These are phyloP conservation scores for Pythium aphanidermatum DNA, from an alignment of 352 stramenopile species.

Conservation along the genomic window DNA sequence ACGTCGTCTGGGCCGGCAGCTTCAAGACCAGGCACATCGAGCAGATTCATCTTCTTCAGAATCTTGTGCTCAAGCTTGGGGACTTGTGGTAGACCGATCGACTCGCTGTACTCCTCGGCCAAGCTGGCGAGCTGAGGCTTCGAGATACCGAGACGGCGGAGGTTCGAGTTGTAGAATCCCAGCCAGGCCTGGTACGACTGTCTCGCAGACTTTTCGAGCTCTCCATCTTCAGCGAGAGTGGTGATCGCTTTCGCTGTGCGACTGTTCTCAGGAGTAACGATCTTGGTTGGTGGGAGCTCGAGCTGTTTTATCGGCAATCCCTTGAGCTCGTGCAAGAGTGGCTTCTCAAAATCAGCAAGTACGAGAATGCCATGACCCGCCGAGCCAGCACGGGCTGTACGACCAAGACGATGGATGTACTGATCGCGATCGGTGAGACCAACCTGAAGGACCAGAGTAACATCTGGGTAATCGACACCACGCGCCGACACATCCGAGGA, in stretches of 20 bases:
- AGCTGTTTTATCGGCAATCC: constrained; percentile 38
- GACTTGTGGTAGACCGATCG: constrained; percentile 34
- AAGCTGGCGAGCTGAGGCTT: constrained; percentile 48
- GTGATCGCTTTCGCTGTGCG: constrained; percentile 22
- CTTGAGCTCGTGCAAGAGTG: constrained; percentile 56
- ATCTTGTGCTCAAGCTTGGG: constrained; percentile 60
- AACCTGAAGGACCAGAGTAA: constrained; percentile 86
- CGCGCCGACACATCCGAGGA: constrained; percentile 92
- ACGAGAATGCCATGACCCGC: constrained; percentile 76
- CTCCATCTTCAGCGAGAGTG: constrained; percentile 28
- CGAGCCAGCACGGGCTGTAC: constrained; percentile 89
- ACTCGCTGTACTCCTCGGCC: constrained; percentile 34
- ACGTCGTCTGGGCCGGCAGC: constrained; percentile 4
- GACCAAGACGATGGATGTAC: constrained; percentile 95
- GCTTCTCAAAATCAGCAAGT: constrained; percentile 81
- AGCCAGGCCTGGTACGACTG: constrained; percentile 93
- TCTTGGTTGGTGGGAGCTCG: constrained; percentile 17
- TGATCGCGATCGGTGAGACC: constrained; percentile 83
- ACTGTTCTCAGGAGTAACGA: constrained; percentile 9
- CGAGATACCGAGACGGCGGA: constrained; percentile 31
- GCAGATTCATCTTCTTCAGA: constrained; percentile 58
- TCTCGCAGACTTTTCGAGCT: constrained; percentile 66
- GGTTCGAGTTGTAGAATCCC: constrained; percentile 90
- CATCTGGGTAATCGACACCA: constrained; percentile 95
- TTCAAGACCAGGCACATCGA: constrained; percentile 45